phyloP scores from a whole-genome alignment of 1,284 basidiomycete species.

The Volvariella volvacea region DNA sequence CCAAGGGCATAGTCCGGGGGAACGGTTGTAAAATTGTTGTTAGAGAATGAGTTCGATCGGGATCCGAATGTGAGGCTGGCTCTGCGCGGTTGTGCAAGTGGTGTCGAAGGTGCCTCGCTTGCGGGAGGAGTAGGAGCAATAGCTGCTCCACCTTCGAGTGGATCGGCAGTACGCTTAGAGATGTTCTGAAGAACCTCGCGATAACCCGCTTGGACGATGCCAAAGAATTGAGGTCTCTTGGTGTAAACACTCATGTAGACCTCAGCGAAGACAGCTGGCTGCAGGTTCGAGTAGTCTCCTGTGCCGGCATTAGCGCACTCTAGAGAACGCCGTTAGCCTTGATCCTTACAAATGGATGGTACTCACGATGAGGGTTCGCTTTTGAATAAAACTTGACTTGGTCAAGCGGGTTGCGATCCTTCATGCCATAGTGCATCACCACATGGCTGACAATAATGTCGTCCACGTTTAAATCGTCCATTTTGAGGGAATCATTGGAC shows the following conservation, averaged over 20 bases:
- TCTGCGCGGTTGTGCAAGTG: conserved; percentile 19
- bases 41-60: conserved; percentile 21
- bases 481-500: conserved; percentile 17
- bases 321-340: conserved; percentile 15
- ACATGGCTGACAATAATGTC: conserved; percentile 62
- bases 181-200: conserved; percentile 39
- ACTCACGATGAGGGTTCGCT: conserved; percentile 47
- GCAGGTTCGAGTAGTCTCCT: conserved; percentile 57
- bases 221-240: conserved; percentile 41
- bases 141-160: not conserved
- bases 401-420: conserved; percentile 60
- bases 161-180: conserved; percentile 10
- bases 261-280: conserved; percentile 60
- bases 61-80: conserved; percentile 15
- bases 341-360: not conserved
- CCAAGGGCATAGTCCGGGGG: conserved; percentile 25
- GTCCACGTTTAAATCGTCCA: conserved; percentile 29
- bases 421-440: conserved; percentile 69
- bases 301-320: conserved; percentile 36
- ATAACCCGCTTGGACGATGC: conserved; percentile 63
- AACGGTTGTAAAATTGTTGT: conserved; percentile 42
- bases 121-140: not conserved
- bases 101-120: conserved; percentile 13
- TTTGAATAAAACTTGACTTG: conserved; percentile 71
- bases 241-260: conserved; percentile 60